Evolutionary conservation across 768 basidiomycete species (phyloP).

Genomic region (Psilocybe cyanescens): DNA sequence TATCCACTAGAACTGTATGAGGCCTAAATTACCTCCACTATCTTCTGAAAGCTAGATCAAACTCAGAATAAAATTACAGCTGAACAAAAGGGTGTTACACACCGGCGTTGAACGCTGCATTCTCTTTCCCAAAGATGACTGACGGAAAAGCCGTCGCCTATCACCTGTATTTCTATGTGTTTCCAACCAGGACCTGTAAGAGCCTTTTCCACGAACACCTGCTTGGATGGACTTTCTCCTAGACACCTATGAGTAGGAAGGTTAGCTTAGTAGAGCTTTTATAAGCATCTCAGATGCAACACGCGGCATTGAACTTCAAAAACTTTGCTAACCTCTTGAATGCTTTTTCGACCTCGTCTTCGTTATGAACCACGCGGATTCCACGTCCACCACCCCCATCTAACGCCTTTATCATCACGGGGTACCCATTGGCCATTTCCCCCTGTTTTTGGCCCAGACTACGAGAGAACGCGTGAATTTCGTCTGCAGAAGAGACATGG

Average conservation of each 20-base stretch:
- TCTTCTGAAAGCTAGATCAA: constrained; percentile 68
- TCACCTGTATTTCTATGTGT: constrained; percentile 87
- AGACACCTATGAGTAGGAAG: constrained; percentile 27
- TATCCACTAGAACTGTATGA: not conserved
- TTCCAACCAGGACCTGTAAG: constrained; percentile 74
- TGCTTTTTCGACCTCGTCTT: constrained; percentile 71
- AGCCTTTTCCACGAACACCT: constrained; percentile 85
- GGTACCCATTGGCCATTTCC: constrained; percentile 30
- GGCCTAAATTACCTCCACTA: constrained; percentile 66
- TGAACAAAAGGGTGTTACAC: constrained; percentile 19
- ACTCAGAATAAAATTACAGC: not conserved
- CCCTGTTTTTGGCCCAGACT: not conserved
- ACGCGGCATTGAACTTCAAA: not conserved
- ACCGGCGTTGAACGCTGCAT: constrained; percentile 88
- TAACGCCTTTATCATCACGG: constrained; percentile 89
- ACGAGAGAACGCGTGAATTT: constrained; percentile 26
- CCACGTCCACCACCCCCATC: constrained; percentile 91
- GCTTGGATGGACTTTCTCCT: constrained; percentile 41
- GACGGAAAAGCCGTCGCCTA: constrained; percentile 76
- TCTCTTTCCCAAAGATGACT: constrained; percentile 92
- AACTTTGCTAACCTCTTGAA: constrained; percentile 55
- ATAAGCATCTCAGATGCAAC: too few species aligned
- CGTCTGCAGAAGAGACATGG: constrained; percentile 27
- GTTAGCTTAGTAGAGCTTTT: too few species aligned
- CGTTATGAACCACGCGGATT: constrained; percentile 82